These are phyloP conservation scores for Cryptococcus sp. DNA, from an alignment of 1,284 basidiomycete species.

Conservation along the genomic window DNA sequence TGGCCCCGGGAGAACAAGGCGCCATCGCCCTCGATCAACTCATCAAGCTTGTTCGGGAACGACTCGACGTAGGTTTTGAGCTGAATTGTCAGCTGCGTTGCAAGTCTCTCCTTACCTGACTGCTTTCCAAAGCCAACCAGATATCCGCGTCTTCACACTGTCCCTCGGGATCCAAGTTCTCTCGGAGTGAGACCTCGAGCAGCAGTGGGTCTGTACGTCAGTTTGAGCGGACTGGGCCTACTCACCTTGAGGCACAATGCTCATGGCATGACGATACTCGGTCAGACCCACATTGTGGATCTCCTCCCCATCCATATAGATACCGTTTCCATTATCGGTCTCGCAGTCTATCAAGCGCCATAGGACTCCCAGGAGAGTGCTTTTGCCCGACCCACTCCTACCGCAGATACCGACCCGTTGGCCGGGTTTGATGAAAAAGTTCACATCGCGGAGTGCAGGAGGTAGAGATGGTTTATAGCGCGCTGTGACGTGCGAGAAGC, in stretches of 20 bases:
- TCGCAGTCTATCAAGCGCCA: slow-evolving; percentile 66
- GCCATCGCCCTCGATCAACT: slow-evolving; percentile 52
- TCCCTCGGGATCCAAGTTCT: slow-evolving; percentile 56
- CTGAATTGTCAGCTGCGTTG: slow-evolving; percentile 1
- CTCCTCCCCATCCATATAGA: slow-evolving; percentile 65
- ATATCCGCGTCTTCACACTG: slow-evolving; percentile 60
- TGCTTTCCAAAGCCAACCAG: slow-evolving; percentile 54
- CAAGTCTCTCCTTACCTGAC: slow-evolving; percentile 10
- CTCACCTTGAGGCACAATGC: slow-evolving; percentile 59
- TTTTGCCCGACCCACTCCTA: slow-evolving; percentile 49
- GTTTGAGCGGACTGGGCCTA: not conserved
- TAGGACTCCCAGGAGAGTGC: slow-evolving; percentile 58
- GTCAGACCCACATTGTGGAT: slow-evolving; percentile 48
- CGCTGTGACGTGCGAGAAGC: slow-evolving; percentile 48
- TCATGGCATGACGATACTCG: slow-evolving; percentile 48
- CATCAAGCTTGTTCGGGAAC: slow-evolving; percentile 39
- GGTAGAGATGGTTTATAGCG: slow-evolving; percentile 51
- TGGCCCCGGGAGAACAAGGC: slow-evolving; percentile 56
- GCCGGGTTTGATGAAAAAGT: slow-evolving; percentile 50
- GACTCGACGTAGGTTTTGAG: slow-evolving; percentile 21
- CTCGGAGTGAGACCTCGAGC: slow-evolving; percentile 29
- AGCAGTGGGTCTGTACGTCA: slow-evolving; percentile 18
- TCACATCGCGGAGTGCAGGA: slow-evolving; percentile 52
- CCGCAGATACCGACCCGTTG: slow-evolving; percentile 57
- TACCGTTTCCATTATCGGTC: slow-evolving; percentile 56